Evolutionary conservation across 257 asterid species (phyloP).

Genomic region (Solanum acaule): DNA sequence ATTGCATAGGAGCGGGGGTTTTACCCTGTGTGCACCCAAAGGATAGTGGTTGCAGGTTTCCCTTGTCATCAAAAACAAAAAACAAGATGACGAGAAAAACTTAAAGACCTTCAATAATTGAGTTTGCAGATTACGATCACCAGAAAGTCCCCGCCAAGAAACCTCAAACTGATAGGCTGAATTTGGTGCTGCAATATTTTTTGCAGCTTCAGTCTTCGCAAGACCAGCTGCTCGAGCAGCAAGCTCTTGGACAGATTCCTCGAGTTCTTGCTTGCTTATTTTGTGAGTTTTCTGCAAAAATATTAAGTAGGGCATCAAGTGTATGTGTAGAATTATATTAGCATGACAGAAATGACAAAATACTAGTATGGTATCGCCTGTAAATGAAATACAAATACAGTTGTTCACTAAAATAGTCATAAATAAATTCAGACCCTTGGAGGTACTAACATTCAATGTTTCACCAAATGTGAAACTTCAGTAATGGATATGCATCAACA

Average conservation of each 20-base stretch:
- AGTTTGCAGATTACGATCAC: constrained; percentile 63
- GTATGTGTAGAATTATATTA: neutral
- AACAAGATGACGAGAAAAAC: neutral
- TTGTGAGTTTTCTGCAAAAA: constrained; percentile 32
- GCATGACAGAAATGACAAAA: neutral
- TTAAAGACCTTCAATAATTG: constrained; percentile 61
- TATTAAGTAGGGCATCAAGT: neutral
- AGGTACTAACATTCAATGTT: neutral
- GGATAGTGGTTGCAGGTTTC: too few species aligned
- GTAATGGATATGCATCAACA: neutral
- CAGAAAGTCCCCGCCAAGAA: constrained; percentile 85
- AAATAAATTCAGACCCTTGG: neutral
- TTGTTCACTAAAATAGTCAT: neutral
- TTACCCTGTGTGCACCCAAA: too few species aligned
- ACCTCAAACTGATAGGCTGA: constrained; percentile 92
- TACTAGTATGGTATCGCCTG: neutral
- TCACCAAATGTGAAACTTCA: neutral
- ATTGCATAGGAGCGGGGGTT: too few species aligned
- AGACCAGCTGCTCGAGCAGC: constrained; percentile 78
- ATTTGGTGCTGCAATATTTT: constrained; percentile 69
- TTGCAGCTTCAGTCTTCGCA: constrained; percentile 82
- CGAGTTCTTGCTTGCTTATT: constrained; percentile 41
- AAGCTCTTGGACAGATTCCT: constrained; percentile 75
- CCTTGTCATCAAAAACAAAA: neutral
- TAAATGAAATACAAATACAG: neutral